Evolutionary conservation across 208 protist species (phyloP).

Genomic region (Trichomonas vaginalis): DNA sequence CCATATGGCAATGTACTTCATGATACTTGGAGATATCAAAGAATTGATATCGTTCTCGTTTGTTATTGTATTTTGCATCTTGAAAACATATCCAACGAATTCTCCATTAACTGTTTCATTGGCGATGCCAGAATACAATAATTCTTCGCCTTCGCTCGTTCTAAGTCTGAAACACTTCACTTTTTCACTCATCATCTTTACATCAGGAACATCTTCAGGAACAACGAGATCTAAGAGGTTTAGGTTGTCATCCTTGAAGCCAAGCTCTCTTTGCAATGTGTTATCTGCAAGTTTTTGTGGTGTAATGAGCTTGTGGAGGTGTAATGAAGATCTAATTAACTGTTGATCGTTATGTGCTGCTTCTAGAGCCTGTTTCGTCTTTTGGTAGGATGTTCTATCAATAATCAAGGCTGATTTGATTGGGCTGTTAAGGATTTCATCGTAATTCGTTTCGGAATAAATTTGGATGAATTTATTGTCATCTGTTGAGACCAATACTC

Average conservation of each 20-base stretch:
- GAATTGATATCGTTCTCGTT: neutral
- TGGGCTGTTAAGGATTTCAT: neutral
- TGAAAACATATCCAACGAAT: neutral
- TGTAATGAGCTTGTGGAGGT: neutral
- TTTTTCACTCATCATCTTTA: neutral
- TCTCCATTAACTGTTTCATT: neutral
- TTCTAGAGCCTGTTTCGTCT: neutral
- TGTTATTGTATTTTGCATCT: neutral
- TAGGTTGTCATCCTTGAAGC: neutral
- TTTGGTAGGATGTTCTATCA: neutral
- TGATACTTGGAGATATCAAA: neutral
- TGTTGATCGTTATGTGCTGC: neutral
- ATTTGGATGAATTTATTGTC: neutral
- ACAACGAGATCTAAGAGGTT: neutral
- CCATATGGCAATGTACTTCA: neutral
- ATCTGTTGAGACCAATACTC: neutral
- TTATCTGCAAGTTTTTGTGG: neutral
- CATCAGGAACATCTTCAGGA: neutral
- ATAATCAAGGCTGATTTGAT: neutral
- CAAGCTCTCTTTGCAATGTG: neutral
- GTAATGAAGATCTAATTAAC: neutral
- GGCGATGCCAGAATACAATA: neutral
- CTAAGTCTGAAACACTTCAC: neutral
- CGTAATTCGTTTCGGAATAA: neutral
- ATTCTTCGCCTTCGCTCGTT: neutral